Evolutionary conservation across 352 stramenopile species (phyloP), one percentile per base, ranked within the genome.

Genomic region (Phytophthora hybrid): DNA sequence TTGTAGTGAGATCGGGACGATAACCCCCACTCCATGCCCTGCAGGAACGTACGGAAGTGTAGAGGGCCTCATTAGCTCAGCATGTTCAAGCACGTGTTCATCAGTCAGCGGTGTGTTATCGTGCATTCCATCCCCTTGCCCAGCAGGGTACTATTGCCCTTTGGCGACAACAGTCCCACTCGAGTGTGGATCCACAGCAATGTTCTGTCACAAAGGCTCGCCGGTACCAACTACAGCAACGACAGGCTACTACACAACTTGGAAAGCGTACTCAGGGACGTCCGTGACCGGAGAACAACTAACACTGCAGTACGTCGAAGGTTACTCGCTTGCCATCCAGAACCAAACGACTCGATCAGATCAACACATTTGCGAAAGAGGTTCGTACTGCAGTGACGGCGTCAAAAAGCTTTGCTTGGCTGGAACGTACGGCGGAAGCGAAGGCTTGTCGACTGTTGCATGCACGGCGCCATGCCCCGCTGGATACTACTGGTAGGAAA

Each of bases 241-340:
- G 0, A 6, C 52, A 34, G 84, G 88, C 4, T 92, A 81, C 60
- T 93, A 94, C 66, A 92, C 88, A 7, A 91, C 79, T 5, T 85
- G 82, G 69, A 76, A 73, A 46, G 26, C 47, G 11, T 73, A 69
- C 8, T 51, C 53, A 4, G 75, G 63, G 5, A 59, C 41, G 41
- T 57, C 49, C 37, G 41, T 31, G 3, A 66, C 56, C 18, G 54
- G 37, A 51, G 63, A 71, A 14, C 61, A 52, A 7, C 53, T 85
- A 31, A 66, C 72, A n/a, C 63, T 86, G 31, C 63, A 70, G 32
- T 91, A 92, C 51, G 29, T 92, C 39, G 81, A 89, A 4, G 81
- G 79, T 5, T 63, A 71, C 4, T 9, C 26, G 0, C 72, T 90
- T 19, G 82, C 81, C 5, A 10, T 34, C 6, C 46, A 56, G n/a